Conservation (phyloP, 139 green algal genomes). For the Coelastrella sp. region DNA sequence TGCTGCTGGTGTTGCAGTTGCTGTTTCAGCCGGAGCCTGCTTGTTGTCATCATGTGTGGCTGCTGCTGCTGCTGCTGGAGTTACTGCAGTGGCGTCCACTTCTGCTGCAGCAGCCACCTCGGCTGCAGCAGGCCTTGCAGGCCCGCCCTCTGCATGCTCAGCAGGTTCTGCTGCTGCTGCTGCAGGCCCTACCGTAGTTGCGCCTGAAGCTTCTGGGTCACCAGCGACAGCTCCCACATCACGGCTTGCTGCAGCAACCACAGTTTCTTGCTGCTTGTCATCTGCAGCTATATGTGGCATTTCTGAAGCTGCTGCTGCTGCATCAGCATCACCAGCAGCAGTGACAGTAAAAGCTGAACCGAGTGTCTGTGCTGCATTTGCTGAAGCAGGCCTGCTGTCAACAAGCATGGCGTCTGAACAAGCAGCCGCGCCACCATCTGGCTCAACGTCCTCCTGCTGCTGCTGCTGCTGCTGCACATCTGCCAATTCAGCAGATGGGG, state of each 20-base stretch:
- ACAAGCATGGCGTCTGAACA: background rate
- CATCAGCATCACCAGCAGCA: too few species aligned
- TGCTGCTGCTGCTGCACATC: background rate
- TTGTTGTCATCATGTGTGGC: too few species aligned
- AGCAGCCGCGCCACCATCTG: background rate
- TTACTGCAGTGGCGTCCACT: background rate
- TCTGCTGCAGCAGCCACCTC: background rate
- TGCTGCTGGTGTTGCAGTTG: conserved; percentile 4
- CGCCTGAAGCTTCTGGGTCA: background rate
- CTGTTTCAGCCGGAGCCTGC: background rate
- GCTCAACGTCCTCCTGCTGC: background rate
- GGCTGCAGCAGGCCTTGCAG: too few species aligned
- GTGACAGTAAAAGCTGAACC: background rate
- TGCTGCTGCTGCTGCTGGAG: too few species aligned
- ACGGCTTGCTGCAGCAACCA: background rate
- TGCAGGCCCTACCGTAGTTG: background rate
- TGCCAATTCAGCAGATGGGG: background rate
- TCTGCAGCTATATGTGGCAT: too few species aligned
- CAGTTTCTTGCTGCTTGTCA: too few species aligned
- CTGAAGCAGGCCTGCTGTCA: background rate
- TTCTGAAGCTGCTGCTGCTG: too few species aligned
- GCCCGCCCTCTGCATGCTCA: background rate
- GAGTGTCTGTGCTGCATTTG: too few species aligned
- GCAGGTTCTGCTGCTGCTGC: background rate
- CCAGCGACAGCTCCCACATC: background rate